Evolutionary conservation across 768 basidiomycete species (phyloP).

Genomic region (Russula earlei): DNA sequence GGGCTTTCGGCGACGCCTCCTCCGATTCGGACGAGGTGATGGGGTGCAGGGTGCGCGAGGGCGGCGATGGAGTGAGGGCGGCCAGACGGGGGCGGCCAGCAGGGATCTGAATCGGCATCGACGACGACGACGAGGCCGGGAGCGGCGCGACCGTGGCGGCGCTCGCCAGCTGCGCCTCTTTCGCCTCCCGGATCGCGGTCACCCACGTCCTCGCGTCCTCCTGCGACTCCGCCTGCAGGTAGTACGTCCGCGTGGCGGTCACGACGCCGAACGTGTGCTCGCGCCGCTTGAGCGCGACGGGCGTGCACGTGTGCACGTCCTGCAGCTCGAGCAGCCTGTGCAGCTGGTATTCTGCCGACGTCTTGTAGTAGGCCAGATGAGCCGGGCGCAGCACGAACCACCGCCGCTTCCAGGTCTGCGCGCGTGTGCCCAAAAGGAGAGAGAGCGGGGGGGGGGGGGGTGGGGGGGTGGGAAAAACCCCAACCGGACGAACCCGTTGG

Average conservation of each 20-base stretch:
- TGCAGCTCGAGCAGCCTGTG: slow-evolving; percentile 78
- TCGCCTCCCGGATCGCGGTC: slow-evolving; percentile 64
- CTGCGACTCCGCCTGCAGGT: slow-evolving; percentile 68
- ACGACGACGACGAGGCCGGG: slow-evolving; percentile 28
- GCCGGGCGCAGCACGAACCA: slow-evolving; percentile 95
- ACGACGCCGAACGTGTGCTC: slow-evolving; percentile 86
- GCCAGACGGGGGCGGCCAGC: slow-evolving; percentile 26
- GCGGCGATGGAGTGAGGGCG: slow-evolving; percentile 41
- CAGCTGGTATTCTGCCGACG: slow-evolving; percentile 86
- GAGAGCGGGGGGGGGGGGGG: not conserved
- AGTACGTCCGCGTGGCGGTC: slow-evolving; percentile 82
- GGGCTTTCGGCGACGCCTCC: slow-evolving; percentile 41
- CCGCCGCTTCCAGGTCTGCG: slow-evolving; percentile 94
- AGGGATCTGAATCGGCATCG: slow-evolving; percentile 52
- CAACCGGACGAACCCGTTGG: not conserved
- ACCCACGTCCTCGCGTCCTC: slow-evolving; percentile 83
- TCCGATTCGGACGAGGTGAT: slow-evolving; percentile 77
- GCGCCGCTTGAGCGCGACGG: slow-evolving; percentile 83
- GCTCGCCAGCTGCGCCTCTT: slow-evolving; percentile 46
- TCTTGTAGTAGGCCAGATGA: slow-evolving; percentile 96
- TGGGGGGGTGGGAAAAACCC: not conserved
- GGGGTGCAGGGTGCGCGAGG: slow-evolving; percentile 33
- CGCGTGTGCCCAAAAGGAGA: not conserved
- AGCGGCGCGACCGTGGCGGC: not conserved
- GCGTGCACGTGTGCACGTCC: slow-evolving; percentile 85